A percentile compares a stretch with the other conserved stretches of the same genome.
Conservation (phyloP, 1,284 basidiomycete species). For the Mycena sp. region DNA sequence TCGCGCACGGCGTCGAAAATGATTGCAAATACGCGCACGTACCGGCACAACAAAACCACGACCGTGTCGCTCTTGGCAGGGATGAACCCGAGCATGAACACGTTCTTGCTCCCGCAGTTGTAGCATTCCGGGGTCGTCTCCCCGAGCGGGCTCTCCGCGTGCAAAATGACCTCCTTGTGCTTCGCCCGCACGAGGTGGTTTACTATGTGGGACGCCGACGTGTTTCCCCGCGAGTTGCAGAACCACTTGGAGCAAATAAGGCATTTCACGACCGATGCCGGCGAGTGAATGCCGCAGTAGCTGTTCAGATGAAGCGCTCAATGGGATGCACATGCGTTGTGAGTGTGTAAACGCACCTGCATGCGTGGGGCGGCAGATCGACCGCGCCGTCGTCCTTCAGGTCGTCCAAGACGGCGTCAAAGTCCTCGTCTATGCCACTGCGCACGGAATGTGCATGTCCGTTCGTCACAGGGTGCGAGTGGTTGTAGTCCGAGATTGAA, state of each 20-base stretch:
- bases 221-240: slow-evolving; percentile 99
- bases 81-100: slow-evolving; percentile 99
- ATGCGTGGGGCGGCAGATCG: slow-evolving; percentile 90
- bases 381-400: slow-evolving; percentile 86
- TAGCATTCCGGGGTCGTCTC: slow-evolving; percentile 99
- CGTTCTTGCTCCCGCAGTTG: slow-evolving; percentile 99
- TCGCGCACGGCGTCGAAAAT: neutral
- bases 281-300: slow-evolving; percentile 99
- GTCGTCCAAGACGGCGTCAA: slow-evolving; percentile 89
- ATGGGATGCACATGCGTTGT: slow-evolving; percentile 5
- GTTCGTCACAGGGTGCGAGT: slow-evolving; percentile 43
- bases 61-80: slow-evolving; percentile 99
- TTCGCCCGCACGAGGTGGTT: slow-evolving; percentile 99
- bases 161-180: slow-evolving; percentile 98
- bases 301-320: slow-evolving; percentile 53
- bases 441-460: slow-evolving; percentile 42
- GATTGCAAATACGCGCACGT: slow-evolving; percentile 40
- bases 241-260: slow-evolving; percentile 98
- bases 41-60: slow-evolving; percentile 98
- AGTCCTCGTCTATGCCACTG: slow-evolving; percentile 76
- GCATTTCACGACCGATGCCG: slow-evolving; percentile 97
- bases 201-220: slow-evolving; percentile 98
- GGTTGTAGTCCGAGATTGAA: slow-evolving; percentile 64
- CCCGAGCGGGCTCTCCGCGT: slow-evolving; percentile 94
- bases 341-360: slow-evolving; percentile 73